A percentile compares a stretch with the other conserved stretches of the same genome.
phyloP scores from a whole-genome alignment of 108 stramenopile genomes.

The Mayamaea pseudoterrestris region DNA sequence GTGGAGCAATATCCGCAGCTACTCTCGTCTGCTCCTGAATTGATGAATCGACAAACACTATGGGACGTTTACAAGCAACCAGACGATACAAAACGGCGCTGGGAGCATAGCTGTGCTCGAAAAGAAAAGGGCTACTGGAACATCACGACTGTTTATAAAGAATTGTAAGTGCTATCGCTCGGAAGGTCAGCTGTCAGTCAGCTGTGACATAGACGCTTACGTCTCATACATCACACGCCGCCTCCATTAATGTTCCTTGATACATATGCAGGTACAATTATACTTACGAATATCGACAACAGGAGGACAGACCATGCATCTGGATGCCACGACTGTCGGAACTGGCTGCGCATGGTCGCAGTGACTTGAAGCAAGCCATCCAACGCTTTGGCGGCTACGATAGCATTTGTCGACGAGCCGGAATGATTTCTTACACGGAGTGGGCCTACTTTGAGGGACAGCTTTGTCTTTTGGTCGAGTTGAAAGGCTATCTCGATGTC shows the following conservation, averaged over 20 bases:
- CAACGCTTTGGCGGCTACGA: slow-evolving; percentile 24
- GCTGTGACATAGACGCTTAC: not conserved
- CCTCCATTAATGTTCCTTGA: not conserved
- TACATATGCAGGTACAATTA: slow-evolving; percentile 25
- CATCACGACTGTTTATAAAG: slow-evolving; percentile 17
- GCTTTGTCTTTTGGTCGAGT: slow-evolving; percentile 36
- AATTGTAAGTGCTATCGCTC: slow-evolving; percentile 24
- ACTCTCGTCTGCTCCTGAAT: slow-evolving; percentile 17
- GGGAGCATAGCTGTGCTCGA: slow-evolving; percentile 11
- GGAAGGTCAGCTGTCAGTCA: not conserved
- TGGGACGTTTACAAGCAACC: slow-evolving; percentile 6
- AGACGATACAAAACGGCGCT: not conserved
- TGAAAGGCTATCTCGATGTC: slow-evolving; percentile 34
- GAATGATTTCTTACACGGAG: slow-evolving; percentile 44
- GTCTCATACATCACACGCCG: not conserved
- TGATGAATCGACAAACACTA: slow-evolving; percentile 3
- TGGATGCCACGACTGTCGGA: slow-evolving; percentile 67
- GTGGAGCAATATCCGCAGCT: slow-evolving; percentile 17
- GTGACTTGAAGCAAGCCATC: slow-evolving; percentile 35
- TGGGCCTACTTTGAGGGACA: slow-evolving; percentile 63
- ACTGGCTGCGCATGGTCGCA: slow-evolving; percentile 23
- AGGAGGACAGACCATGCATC: slow-evolving; percentile 32
- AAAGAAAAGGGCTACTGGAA: slow-evolving; percentile 41
- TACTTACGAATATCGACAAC: slow-evolving; percentile 21
- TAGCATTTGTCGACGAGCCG: slow-evolving; percentile 19